Conservation (phyloP, 2,329 filamentous ascomycete species). For the Cladobotryum protrusum region DNA sequence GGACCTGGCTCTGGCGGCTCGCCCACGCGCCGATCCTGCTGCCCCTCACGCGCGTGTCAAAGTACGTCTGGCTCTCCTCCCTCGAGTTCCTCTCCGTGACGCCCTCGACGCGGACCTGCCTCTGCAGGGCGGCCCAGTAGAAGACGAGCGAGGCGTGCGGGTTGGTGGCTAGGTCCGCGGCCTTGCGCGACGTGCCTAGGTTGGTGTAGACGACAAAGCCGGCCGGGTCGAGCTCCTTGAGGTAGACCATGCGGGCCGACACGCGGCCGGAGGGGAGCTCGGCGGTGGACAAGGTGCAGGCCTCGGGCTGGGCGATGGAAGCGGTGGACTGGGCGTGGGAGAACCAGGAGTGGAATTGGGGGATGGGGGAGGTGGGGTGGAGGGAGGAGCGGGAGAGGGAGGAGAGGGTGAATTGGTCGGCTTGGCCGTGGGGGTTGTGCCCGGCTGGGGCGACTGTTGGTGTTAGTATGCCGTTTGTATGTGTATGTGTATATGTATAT, state of each 20-base stretch:
- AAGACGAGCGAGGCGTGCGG: constrained; percentile 78
- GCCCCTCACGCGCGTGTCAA: constrained; percentile 65
- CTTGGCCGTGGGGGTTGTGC: constrained; percentile 52
- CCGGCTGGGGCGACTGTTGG: constrained; percentile 57
- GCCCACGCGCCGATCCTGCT: constrained; percentile 90
- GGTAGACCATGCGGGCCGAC: constrained; percentile 79
- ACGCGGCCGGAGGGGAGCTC: constrained; percentile 77
- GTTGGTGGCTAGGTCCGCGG: constrained; percentile 64
- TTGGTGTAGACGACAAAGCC: constrained; percentile 95
- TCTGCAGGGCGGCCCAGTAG: constrained; percentile 79
- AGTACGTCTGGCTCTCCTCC: constrained; percentile 68
- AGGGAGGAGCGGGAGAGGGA: constrained; percentile 58
- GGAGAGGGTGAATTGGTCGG: constrained; percentile 66
- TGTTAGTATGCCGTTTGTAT: background rate
- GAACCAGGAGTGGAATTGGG: constrained; percentile 91
- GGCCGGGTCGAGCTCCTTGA: constrained; percentile 80
- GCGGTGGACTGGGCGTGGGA: constrained; percentile 54
- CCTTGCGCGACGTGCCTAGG: constrained; percentile 70
- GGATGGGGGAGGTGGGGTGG: constrained; percentile 56
- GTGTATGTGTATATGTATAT: background rate
- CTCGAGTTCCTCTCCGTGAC: constrained; percentile 55
- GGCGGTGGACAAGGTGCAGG: constrained; percentile 81
- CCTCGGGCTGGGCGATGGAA: constrained; percentile 71
- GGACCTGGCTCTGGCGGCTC: constrained; percentile 75
- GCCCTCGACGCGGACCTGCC: constrained; percentile 89